A percentile compares a stretch with the other conserved stretches of the same genome.
Evolutionary conservation across 768 basidiomycete species (phyloP).

Genomic region (Leccinum rimulosum): DNA sequence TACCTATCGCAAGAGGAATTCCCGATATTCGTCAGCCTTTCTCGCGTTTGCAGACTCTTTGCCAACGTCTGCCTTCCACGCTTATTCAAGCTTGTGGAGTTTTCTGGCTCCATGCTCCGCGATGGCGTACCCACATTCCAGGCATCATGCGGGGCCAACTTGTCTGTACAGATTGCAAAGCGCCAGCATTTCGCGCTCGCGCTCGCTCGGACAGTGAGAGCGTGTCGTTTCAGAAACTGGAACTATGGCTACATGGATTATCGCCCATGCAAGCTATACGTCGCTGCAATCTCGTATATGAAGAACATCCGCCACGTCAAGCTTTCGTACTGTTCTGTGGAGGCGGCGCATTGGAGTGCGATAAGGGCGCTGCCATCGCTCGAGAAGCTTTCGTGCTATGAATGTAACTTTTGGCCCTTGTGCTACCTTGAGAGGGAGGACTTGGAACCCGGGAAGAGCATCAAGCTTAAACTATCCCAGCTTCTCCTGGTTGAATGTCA

Average conservation of each 20-base stretch:
- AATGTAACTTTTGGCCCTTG: neutral
- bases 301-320: slow-evolving; percentile 14
- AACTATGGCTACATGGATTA: neutral
- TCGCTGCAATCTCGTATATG: slow-evolving; percentile 14
- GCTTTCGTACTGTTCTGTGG: slow-evolving; percentile 10
- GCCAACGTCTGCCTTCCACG: too few relatives aligned
- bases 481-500: neutral
- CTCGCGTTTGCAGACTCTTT: too few relatives aligned
- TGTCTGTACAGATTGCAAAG: neutral
- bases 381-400: slow-evolving; percentile 12
- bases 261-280: neutral
- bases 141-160: neutral
- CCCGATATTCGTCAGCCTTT: too few relatives aligned
- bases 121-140: neutral
- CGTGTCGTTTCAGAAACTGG: slow-evolving; percentile 6
- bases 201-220: neutral
- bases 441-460: neutral
- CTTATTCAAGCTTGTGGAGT: too few relatives aligned
- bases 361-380: slow-evolving; percentile 14
- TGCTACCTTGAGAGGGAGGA: too few relatives aligned
- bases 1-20: too few relatives aligned
- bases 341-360: slow-evolving; percentile 14
- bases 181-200: neutral
- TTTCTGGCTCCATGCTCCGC: slow-evolving; percentile 2
- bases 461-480: neutral